These are phyloP conservation scores for Polytrichum formosum DNA, from an alignment of 225 moss, liverwort and hornwort species.

Conservation along the genomic window DNA sequence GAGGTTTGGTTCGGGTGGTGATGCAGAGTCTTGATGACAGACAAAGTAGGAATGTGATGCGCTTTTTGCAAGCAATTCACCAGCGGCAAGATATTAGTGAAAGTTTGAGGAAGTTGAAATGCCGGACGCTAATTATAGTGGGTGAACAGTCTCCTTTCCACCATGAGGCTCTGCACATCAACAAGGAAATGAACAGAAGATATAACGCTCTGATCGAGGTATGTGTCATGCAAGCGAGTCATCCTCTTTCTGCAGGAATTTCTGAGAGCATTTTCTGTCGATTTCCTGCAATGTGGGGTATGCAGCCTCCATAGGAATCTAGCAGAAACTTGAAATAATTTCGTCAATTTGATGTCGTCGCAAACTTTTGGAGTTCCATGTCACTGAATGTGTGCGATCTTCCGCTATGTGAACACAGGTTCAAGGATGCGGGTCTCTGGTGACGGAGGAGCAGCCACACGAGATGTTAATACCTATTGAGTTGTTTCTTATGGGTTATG, in stretches of 20 bases:
- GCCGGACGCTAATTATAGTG: slow-evolving; percentile 83
- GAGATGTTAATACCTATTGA: slow-evolving; percentile 94
- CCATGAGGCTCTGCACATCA: slow-evolving; percentile 75
- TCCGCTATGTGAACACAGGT: slow-evolving; percentile 44
- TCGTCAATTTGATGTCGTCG: background rate
- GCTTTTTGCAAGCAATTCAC: slow-evolving; percentile 86
- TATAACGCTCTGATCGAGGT: slow-evolving; percentile 95
- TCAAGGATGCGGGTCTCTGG: slow-evolving; percentile 89
- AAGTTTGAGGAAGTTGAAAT: slow-evolving; percentile 64
- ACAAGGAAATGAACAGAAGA: slow-evolving; percentile 81
- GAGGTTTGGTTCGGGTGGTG: background rate
- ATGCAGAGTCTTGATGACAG: slow-evolving; percentile 62
- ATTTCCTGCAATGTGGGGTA: no score
- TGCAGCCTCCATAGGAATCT: no score
- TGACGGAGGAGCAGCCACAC: slow-evolving; percentile 92
- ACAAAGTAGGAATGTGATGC: slow-evolving; percentile 70
- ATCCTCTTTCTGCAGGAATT: no score
- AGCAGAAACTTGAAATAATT: background rate
- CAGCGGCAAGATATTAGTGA: slow-evolving; percentile 70
- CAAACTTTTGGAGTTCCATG: background rate
- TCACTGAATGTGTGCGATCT: background rate
- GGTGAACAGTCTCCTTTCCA: slow-evolving; percentile 94
- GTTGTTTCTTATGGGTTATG: slow-evolving; percentile 88
- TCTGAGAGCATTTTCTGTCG: no score
- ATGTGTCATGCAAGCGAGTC: background rate